Evolutionary conservation across 306 rosid genomes (phyloP).

Genomic region (Alnus glutinosa): DNA sequence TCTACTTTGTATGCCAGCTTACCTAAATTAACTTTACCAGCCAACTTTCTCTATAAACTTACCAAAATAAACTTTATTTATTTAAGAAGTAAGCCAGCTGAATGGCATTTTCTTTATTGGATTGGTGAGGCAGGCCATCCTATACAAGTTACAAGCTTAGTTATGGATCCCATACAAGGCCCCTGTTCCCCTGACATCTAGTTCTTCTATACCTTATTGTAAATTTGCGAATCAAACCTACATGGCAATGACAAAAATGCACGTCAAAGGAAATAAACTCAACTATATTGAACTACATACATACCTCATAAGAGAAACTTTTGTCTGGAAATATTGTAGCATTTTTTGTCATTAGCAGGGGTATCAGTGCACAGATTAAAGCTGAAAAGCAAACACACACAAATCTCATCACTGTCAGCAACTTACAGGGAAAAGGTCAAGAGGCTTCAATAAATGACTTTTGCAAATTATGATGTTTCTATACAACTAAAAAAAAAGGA

Average conservation of each 20-base stretch:
- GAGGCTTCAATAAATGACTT: neutral
- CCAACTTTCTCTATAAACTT: neutral
- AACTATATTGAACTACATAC: slow-evolving; percentile 9
- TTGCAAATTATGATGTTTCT: neutral
- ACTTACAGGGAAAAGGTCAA: slow-evolving; percentile 25
- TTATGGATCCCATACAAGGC: neutral
- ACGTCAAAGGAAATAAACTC: slow-evolving; percentile 24
- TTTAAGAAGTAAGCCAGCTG: neutral
- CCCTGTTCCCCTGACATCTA: neutral
- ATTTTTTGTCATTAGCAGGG: slow-evolving; percentile 85
- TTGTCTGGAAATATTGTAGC: slow-evolving; percentile 82
- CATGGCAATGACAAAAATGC: slow-evolving; percentile 2
- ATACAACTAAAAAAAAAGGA: slow-evolving; percentile 9
- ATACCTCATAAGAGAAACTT: slow-evolving; percentile 75
- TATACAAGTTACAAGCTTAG: neutral
- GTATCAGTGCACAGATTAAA: slow-evolving; percentile 88
- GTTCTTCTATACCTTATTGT: neutral
- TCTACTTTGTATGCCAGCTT: neutral
- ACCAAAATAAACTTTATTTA: neutral
- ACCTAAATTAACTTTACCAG: neutral
- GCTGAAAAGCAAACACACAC: slow-evolving; percentile 57
- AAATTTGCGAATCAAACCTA: slow-evolving; percentile 12
- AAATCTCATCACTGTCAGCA: slow-evolving; percentile 20
- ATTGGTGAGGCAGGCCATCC: neutral
- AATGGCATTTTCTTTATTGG: neutral